Percentiles rank a stretch among this genome's conserved stretches.
These are phyloP conservation scores for Erigeron philadelphicus DNA, from an alignment of 140 eudicot genomes.

Conservation along the genomic window DNA sequence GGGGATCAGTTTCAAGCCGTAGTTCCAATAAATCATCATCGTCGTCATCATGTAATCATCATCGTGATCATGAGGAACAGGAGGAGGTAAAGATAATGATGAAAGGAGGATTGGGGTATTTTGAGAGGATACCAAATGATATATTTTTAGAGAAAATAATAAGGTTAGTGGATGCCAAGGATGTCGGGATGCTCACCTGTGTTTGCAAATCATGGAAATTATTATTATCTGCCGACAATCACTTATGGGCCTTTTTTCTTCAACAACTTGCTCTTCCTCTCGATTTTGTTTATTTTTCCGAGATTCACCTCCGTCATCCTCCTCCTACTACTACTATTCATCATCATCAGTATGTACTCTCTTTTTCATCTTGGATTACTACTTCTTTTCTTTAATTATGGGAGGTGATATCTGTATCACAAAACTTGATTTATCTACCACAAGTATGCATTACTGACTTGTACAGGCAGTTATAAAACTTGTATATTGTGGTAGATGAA, in stretches of 20 bases:
- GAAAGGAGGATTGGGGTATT: slow-evolving; percentile 31
- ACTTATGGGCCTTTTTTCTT: slow-evolving; percentile 57
- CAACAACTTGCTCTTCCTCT: slow-evolving; percentile 49
- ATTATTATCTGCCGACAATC: slow-evolving; percentile 41
- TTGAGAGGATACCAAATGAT: slow-evolving; percentile 60
- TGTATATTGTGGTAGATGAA: no score
- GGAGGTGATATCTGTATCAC: no score
- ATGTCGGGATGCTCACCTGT: slow-evolving; percentile 41
- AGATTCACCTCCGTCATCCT: slow-evolving; percentile 37
- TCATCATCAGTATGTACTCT: no score
- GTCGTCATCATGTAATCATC: neutral
- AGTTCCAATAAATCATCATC: slow-evolving; percentile 18
- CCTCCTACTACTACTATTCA: no score
- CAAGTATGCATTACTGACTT: no score
- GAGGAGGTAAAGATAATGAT: no score
- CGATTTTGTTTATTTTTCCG: slow-evolving; percentile 61
- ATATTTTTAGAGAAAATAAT: slow-evolving; percentile 42
- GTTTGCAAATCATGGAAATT: slow-evolving; percentile 63
- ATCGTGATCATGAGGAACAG: no score
- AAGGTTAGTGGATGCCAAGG: slow-evolving; percentile 47
- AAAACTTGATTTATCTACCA: no score
- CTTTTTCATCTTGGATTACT: no score
- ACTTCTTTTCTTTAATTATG: no score
- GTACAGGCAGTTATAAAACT: no score
- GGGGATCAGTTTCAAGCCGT: slow-evolving; percentile 47